Evolutionary conservation across 2,329 filamentous ascomycete species (phyloP).

Genomic region (Leptographium galeiforme): DNA sequence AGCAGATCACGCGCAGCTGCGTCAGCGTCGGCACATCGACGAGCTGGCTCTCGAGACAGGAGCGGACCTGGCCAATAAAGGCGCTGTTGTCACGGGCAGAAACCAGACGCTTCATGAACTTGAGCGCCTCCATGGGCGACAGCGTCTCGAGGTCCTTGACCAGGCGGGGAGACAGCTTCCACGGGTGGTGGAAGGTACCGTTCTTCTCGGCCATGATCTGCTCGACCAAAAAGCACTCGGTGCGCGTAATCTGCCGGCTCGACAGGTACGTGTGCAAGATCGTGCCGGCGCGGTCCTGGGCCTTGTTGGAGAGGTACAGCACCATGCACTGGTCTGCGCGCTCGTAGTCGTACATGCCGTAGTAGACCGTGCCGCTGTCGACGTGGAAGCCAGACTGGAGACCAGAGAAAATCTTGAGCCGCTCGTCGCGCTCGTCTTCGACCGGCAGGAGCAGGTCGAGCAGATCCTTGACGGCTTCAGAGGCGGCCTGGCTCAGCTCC

Average conservation of each 20-base stretch:
- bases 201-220: conserved; percentile 22
- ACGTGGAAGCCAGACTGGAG: conserved; percentile 15
- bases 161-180: conserved; percentile 17
- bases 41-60: conserved; percentile 21
- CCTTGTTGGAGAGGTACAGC: conserved; percentile 27
- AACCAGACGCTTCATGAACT: conserved; percentile 20
- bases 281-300: conserved; percentile 24
- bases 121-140: conserved; percentile 25
- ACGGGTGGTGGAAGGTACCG: conserved; percentile 13
- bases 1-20: conserved; percentile 25
- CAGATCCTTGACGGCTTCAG: conserved; percentile 2
- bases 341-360: conserved; percentile 12
- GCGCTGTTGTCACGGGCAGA: conserved; percentile 10
- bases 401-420: conserved; percentile 10
- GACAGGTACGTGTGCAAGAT: conserved; percentile 30
- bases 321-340: conserved; percentile 15
- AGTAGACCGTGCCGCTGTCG: conserved; percentile 10
- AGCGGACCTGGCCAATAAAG: conserved; percentile 16
- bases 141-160: conserved; percentile 26
- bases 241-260: conserved; percentile 21
- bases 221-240: conserved; percentile 25
- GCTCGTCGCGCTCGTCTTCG: conserved; percentile 1
- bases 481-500: neutral
- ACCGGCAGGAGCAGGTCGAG: neutral
- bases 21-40: conserved; percentile 22